Evolutionary conservation across 495 filamentous ascomycete genomes (phyloP).

Genomic region (Penicillium odoratum): DNA sequence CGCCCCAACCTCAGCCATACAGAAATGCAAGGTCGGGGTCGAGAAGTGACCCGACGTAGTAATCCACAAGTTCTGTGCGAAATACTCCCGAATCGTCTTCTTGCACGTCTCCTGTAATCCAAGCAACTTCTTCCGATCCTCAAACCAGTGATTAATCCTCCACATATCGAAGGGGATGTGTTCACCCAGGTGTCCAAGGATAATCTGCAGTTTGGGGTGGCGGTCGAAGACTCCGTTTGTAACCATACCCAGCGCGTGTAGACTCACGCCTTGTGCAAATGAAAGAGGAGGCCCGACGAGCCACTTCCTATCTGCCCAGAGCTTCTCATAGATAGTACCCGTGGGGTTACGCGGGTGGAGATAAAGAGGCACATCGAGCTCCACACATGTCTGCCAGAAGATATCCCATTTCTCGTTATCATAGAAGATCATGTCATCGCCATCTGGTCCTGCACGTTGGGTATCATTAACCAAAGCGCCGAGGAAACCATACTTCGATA

Average conservation of each 20-base stretch:
- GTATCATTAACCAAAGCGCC: slow-evolving; percentile 63
- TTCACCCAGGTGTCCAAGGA: slow-evolving; percentile 69
- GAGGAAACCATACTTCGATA: slow-evolving; percentile 56
- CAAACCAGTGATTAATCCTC: slow-evolving; percentile 60
- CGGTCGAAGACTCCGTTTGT: slow-evolving; percentile 54
- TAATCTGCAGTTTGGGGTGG: slow-evolving; percentile 56
- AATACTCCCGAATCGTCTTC: slow-evolving; percentile 57
- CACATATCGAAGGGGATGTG: slow-evolving; percentile 64
- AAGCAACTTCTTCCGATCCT: slow-evolving; percentile 47
- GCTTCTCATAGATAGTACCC: slow-evolving; percentile 48
- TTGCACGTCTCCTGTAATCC: slow-evolving; percentile 46
- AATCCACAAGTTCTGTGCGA: slow-evolving; percentile 62
- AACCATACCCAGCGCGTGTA: slow-evolving; percentile 53
- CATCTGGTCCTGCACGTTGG: slow-evolving; percentile 46
- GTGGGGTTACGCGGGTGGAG: slow-evolving; percentile 57
- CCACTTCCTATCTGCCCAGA: slow-evolving; percentile 52
- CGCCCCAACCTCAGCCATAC: slow-evolving; percentile 43
- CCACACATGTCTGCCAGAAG: slow-evolving; percentile 57
- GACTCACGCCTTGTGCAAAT: slow-evolving; percentile 51
- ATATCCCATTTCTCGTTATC: slow-evolving; percentile 54
- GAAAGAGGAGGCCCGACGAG: slow-evolving; percentile 45
- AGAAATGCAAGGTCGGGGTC: slow-evolving; percentile 53
- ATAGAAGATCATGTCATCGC: slow-evolving; percentile 60
- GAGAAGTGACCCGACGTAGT: slow-evolving; percentile 64
- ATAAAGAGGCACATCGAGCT: slow-evolving; percentile 65